Evolutionary conservation across 768 basidiomycete genomes (phyloP).

Genomic region (Phylloporus scabripes): DNA sequence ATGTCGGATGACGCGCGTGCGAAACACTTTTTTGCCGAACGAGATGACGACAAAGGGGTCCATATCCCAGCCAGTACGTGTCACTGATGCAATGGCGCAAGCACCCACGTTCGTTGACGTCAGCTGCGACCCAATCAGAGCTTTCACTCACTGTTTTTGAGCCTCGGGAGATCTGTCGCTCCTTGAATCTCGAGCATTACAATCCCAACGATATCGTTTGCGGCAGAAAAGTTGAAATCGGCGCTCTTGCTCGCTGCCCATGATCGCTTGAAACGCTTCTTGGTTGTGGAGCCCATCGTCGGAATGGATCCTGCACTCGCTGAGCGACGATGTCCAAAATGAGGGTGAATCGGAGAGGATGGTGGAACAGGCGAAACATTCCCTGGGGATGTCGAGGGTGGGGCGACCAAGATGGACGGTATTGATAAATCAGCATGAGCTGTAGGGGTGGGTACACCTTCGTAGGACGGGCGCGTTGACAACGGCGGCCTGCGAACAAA

Average conservation of each 20-base stretch:
- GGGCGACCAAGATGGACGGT: conserved; percentile 13
- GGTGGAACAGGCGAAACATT: conserved; percentile 11
- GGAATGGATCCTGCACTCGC: conserved; percentile 29
- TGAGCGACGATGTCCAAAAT: conserved; percentile 28
- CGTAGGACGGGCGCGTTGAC: conserved; percentile 29
- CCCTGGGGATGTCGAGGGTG: conserved; percentile 9
- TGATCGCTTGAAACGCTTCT: conserved; percentile 36
- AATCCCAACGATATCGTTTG: conserved; percentile 86
- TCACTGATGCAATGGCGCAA: conserved; percentile 46
- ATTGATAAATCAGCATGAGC: not conserved
- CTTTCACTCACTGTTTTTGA: conserved; percentile 72
- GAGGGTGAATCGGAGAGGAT: conserved; percentile 20
- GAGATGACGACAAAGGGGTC: conserved; percentile 95
- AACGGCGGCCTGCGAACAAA: conserved; percentile 32
- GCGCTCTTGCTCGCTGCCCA: conserved; percentile 35
- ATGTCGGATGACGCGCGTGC: conserved; percentile 84
- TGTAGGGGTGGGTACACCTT: conserved; percentile 9
- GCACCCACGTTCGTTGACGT: not conserved
- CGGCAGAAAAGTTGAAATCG: conserved; percentile 58
- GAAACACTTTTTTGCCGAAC: conserved; percentile 96
- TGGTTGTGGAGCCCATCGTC: conserved; percentile 16
- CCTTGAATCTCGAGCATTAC: conserved; percentile 89
- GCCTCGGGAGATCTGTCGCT: conserved; percentile 77
- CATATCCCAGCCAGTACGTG: conserved; percentile 90
- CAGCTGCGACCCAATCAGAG: not conserved